Evolutionary conservation across 345 rosid species (phyloP).

Genomic region (Sisymbrium altissimum): DNA sequence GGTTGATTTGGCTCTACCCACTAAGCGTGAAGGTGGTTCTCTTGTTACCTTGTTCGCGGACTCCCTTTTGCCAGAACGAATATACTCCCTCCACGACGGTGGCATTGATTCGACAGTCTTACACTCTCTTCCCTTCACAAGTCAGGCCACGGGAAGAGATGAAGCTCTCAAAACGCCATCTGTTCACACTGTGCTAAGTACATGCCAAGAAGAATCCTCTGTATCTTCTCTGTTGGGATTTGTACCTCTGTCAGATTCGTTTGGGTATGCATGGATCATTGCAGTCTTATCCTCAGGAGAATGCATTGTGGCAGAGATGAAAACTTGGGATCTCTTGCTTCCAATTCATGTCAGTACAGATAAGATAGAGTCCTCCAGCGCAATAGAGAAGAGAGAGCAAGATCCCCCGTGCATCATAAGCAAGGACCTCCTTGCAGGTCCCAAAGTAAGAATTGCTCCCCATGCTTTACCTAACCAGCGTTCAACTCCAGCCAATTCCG

Average conservation of each 20-base stretch:
- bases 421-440: conserved; percentile 91
- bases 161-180: conserved; percentile 69
- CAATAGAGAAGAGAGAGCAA: conserved; percentile 43
- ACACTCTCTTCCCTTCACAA: conserved; percentile 94
- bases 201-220: conserved; percentile 67
- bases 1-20: conserved; percentile 88
- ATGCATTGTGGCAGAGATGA: conserved; percentile 88
- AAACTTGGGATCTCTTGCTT: conserved; percentile 73
- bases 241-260: conserved; percentile 70
- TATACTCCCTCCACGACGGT: conserved; percentile 70
- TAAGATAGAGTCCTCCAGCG: conserved; percentile 30
- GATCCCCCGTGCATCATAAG: conserved; percentile 62
- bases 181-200: conserved; percentile 79
- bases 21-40: conserved; percentile 42
- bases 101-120: conserved; percentile 84
- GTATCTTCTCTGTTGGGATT: conserved; percentile 60
- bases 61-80: conserved; percentile 81
- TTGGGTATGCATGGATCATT: conserved; percentile 89
- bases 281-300: conserved; percentile 62
- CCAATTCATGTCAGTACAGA: conserved; percentile 57
- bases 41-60: conserved; percentile 57
- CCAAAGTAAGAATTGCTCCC: conserved; percentile 68
- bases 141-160: conserved; percentile 68
- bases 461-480: conserved; percentile 69
- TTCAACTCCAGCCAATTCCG: conserved; percentile 76